phyloP scores from a whole-genome alignment of 2,329 filamentous ascomycete species.

The Neonectria hederae region DNA sequence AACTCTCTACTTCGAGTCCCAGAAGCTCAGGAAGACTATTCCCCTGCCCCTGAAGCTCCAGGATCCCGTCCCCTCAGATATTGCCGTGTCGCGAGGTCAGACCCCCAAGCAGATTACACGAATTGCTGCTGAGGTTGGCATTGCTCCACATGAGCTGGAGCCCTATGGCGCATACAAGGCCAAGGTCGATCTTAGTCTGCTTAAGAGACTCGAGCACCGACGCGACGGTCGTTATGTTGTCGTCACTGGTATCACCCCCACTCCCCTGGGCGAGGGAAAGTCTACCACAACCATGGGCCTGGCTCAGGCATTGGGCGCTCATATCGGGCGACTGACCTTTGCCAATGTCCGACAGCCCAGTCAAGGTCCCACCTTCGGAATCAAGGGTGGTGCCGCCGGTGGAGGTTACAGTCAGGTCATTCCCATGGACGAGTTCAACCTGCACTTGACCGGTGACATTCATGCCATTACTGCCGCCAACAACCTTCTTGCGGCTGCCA shows the following conservation, averaged over 20 bases:
- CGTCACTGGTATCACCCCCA: slow-evolving; percentile 95
- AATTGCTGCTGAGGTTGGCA: slow-evolving; percentile 86
- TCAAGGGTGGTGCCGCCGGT: slow-evolving; percentile 97
- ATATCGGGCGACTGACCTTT: slow-evolving; percentile 87
- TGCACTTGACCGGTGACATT: slow-evolving; percentile 97
- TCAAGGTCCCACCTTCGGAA: slow-evolving; percentile 97
- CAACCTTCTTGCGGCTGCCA: slow-evolving; percentile 94
- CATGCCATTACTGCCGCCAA: slow-evolving; percentile 97
- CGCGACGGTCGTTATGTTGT: slow-evolving; percentile 90
- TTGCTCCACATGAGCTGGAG: slow-evolving; percentile 88
- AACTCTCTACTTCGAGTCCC: slow-evolving; percentile 80
- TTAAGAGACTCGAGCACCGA: slow-evolving; percentile 87
- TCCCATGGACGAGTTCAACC: slow-evolving; percentile 99
- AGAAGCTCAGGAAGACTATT: slow-evolving; percentile 81
- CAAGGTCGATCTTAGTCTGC: slow-evolving; percentile 85
- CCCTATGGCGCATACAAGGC: slow-evolving; percentile 96
- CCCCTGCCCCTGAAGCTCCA: slow-evolving; percentile 85
- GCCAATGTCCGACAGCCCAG: slow-evolving; percentile 97
- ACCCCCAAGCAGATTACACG: slow-evolving; percentile 90
- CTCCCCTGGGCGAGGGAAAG: slow-evolving; percentile 95
- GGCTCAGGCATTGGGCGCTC: slow-evolving; percentile 89
- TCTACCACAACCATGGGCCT: slow-evolving; percentile 97
- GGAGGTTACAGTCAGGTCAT: slow-evolving; percentile 99
- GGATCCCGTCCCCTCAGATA: slow-evolving; percentile 91
- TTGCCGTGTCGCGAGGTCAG: slow-evolving; percentile 88